Evolutionary conservation across 1,139 yeast species (phyloP).

Genomic region (Candida anutae): DNA sequence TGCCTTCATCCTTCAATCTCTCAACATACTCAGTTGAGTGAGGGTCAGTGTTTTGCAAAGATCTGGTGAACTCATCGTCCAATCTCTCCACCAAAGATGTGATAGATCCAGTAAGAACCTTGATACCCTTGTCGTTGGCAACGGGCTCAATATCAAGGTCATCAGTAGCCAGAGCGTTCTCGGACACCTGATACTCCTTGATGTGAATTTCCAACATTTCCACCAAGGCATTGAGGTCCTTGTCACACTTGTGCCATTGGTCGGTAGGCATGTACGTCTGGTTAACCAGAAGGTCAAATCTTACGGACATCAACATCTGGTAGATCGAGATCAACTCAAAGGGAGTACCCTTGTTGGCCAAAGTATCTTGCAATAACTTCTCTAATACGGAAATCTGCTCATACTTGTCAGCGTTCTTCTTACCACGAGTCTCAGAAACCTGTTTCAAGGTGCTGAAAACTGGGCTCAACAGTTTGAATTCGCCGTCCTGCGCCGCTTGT

Average conservation of each 20-base stretch:
- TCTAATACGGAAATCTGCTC: slow-evolving; percentile 76
- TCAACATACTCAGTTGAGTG: slow-evolving; percentile 92
- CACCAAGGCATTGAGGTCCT: slow-evolving; percentile 57
- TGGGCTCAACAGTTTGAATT: slow-evolving; percentile 25
- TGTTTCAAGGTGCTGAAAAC: slow-evolving; percentile 70
- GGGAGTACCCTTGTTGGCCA: slow-evolving; percentile 23
- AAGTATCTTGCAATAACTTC: slow-evolving; percentile 36
- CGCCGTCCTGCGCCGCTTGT: slow-evolving; percentile 1
- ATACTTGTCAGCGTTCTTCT: slow-evolving; percentile 78
- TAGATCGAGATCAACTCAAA: slow-evolving; percentile 77
- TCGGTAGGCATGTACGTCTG: slow-evolving; percentile 70
- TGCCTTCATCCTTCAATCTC: slow-evolving; percentile 81
- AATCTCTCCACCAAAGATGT: slow-evolving; percentile 85
- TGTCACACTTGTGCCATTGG: slow-evolving; percentile 71
- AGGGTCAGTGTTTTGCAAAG: slow-evolving; percentile 85
- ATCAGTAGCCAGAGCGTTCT: slow-evolving; percentile 69
- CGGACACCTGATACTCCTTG: slow-evolving; percentile 60
- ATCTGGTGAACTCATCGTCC: slow-evolving; percentile 88
- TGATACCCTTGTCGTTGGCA: slow-evolving; percentile 58
- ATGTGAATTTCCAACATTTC: slow-evolving; percentile 59
- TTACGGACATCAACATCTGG: slow-evolving; percentile 76
- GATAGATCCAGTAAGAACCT: slow-evolving; percentile 75
- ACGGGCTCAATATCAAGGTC: slow-evolving; percentile 75
- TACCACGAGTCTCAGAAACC: slow-evolving; percentile 88
- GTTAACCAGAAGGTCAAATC: slow-evolving; percentile 72